Conservation (phyloP, 1,284 basidiomycete species). For the Rhizoctonia solani region DNA sequence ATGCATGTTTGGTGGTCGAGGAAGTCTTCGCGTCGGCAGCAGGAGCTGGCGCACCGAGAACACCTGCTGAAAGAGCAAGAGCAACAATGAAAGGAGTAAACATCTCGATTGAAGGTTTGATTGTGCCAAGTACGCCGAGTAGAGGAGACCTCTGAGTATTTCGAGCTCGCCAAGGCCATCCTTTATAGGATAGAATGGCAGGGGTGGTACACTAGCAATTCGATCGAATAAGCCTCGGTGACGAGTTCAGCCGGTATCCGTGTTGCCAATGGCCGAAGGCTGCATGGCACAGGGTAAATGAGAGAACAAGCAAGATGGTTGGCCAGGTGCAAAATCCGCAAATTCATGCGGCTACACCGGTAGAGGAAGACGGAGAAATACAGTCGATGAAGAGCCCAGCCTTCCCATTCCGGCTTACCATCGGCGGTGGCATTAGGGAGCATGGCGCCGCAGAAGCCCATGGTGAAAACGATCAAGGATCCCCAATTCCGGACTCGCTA, state of each 20-base stretch:
- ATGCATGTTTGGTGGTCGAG: background rate
- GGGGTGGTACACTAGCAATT: too few species aligned
- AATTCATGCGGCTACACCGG: constrained; percentile 8
- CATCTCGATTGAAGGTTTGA: background rate
- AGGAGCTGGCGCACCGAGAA: constrained; percentile 11
- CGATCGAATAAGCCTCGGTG: too few species aligned
- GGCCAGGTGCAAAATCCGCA: constrained; percentile 31
- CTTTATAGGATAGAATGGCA: constrained; percentile 21
- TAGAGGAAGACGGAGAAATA: background rate
- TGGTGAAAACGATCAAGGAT: background rate
- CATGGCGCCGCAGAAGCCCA: background rate
- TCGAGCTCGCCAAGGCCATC: background rate
- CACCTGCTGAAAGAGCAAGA: constrained; percentile 13
- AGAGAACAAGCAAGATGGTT: background rate
- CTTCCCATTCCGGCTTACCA: too few species aligned
- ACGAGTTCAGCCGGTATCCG: too few species aligned
- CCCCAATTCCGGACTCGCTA: background rate
- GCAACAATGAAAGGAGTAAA: constrained; percentile 10
- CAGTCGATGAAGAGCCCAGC: too few species aligned
- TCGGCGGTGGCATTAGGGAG: constrained; percentile 5
- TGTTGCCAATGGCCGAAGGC: too few species aligned
- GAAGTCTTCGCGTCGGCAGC: background rate
- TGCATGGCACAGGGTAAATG: background rate
- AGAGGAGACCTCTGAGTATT: constrained; percentile 28
- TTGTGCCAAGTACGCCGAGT: constrained; percentile 1